A percentile compares a stretch with the other conserved stretches of the same genome.
Conservation (phyloP, 768 basidiomycete genomes). For the Mrakia hoshinonis region DNA sequence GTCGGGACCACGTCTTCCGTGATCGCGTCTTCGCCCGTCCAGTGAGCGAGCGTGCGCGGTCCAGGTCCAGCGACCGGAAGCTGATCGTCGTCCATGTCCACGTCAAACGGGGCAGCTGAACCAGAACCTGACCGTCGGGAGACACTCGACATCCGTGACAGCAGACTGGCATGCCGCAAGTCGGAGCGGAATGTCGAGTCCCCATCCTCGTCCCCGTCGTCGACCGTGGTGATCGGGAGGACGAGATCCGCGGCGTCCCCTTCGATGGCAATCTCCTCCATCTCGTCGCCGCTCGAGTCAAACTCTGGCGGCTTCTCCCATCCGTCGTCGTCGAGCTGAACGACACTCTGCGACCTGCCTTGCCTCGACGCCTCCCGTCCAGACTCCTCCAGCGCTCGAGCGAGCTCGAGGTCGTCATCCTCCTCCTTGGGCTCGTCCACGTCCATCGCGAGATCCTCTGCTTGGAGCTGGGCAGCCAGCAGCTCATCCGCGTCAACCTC, state of each 20-base stretch:
- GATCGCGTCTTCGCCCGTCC: neutral
- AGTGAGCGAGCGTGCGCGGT: neutral
- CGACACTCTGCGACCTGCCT: constrained; percentile 12
- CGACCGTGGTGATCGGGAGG: neutral
- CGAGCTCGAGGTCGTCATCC: constrained; percentile 20
- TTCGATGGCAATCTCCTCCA: constrained; percentile 33
- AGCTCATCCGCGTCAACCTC: neutral
- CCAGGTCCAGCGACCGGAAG: neutral
- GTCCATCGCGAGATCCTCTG: neutral
- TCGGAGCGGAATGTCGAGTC: neutral
- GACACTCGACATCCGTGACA: neutral
- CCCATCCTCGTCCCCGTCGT: neutral
- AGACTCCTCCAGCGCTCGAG: constrained; percentile 7
- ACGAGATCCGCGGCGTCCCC: neutral
- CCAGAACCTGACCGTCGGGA: neutral
- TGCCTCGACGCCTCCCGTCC: neutral
- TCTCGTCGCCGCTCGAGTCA: constrained; percentile 32
- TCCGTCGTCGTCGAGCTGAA: neutral
- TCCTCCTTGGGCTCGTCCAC: neutral
- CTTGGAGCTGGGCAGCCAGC: neutral
- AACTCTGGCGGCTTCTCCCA: neutral
- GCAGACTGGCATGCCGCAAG: neutral
- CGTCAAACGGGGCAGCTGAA: neutral
- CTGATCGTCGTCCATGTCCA: neutral
- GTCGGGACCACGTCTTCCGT: neutral